These are phyloP conservation scores for Copromyces sp. DNA, from an alignment of 495 filamentous ascomycete species.

Conservation along the genomic window DNA sequence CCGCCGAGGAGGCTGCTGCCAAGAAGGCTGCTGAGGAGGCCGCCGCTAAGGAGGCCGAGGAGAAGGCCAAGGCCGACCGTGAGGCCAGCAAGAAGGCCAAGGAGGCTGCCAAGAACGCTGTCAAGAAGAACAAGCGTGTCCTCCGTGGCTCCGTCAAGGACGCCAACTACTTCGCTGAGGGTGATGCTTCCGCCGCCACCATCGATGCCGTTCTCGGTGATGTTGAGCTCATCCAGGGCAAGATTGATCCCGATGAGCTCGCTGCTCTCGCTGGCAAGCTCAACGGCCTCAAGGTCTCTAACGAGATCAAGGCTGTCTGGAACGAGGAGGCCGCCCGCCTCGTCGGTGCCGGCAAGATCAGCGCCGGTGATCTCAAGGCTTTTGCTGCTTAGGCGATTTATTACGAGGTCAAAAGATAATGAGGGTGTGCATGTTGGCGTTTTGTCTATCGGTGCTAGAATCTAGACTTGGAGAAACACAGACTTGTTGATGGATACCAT, in stretches of 20 bases:
- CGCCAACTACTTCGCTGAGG: constrained; percentile 77
- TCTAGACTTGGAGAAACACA: not conserved
- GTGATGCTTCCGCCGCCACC: constrained; percentile 55
- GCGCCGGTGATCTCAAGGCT: constrained; percentile 57
- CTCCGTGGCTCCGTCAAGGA: constrained; percentile 88
- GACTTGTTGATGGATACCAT: not conserved
- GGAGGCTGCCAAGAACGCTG: constrained; percentile 93
- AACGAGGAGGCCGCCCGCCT: constrained; percentile 61
- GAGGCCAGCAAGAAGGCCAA: constrained; percentile 96
- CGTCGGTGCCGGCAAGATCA: constrained; percentile 68
- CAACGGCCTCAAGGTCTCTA: constrained; percentile 58
- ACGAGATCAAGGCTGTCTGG: constrained; percentile 58
- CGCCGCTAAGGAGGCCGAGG: constrained; percentile 92
- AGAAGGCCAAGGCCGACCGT: constrained; percentile 78
- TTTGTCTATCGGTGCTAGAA: not conserved
- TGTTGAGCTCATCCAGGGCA: constrained; percentile 77
- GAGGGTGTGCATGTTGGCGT: not conserved
- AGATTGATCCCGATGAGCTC: constrained; percentile 83
- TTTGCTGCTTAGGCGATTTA: constrained; percentile 16
- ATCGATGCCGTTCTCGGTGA: constrained; percentile 79
- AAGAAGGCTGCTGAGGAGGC: constrained; percentile 76
- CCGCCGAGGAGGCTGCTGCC: constrained; percentile 64
- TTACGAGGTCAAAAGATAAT: not conserved
- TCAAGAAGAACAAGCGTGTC: constrained; percentile 99
- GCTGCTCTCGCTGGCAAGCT: constrained; percentile 69